Conservation (phyloP, 805 yeast species). For the Lachancea nothofagi region DNA sequence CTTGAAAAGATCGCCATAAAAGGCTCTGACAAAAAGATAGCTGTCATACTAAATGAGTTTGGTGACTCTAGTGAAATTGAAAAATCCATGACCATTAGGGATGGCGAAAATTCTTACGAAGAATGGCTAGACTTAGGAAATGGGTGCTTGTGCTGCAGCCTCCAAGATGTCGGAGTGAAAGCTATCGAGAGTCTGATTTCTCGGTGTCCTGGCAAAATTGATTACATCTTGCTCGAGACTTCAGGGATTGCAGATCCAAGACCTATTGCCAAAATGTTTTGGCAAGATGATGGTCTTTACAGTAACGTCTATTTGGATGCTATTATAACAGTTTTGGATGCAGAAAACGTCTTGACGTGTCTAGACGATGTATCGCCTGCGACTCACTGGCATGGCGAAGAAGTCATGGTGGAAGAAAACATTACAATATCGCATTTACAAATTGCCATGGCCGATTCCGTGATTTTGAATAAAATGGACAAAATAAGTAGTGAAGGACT, state of each 20-base stretch:
- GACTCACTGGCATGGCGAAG: slow-evolving; percentile 59
- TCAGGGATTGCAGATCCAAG: slow-evolving; percentile 98
- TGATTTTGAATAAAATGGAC: slow-evolving; percentile 77
- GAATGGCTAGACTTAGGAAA: slow-evolving; percentile 97
- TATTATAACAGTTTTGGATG: slow-evolving; percentile 80
- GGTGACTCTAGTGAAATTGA: slow-evolving; percentile 90
- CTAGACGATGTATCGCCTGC: slow-evolving; percentile 57
- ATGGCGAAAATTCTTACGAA: slow-evolving; percentile 51
- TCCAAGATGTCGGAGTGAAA: slow-evolving; percentile 88
- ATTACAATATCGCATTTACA: slow-evolving; percentile 84
- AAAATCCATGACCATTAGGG: slow-evolving; percentile 66
- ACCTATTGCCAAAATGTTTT: slow-evolving; percentile 94
- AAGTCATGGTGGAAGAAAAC: slow-evolving; percentile 36
- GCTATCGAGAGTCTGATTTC: slow-evolving; percentile 87
- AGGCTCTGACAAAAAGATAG: slow-evolving; percentile 64
- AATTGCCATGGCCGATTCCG: slow-evolving; percentile 81
- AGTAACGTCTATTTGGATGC: slow-evolving; percentile 88
- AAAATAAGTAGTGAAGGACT: slow-evolving; percentile 29
- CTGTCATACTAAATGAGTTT: slow-evolving; percentile 87
- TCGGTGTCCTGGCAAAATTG: slow-evolving; percentile 65
- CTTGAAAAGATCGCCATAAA: slow-evolving; percentile 66
- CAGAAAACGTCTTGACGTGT: slow-evolving; percentile 57
- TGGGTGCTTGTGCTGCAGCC: slow-evolving; percentile 95
- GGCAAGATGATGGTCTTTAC: slow-evolving; percentile 88
- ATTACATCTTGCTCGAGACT: slow-evolving; percentile 88